phyloP scores from a whole-genome alignment of 139 green algal genomes.

The Coelastrella sp. region DNA sequence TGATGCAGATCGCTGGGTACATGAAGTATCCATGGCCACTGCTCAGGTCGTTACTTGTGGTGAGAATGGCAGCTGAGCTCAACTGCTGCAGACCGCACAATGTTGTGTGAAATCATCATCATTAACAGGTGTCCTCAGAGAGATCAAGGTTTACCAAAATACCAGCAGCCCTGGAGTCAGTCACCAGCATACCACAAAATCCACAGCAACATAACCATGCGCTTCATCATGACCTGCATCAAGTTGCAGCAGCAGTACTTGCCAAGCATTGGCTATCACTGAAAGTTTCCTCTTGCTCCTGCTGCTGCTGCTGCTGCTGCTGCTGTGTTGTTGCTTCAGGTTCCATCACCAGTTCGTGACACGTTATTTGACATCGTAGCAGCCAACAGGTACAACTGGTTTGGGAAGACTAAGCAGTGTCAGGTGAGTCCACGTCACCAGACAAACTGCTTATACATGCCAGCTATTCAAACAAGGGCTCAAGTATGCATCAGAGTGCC shows the following conservation, averaged over 20 bases:
- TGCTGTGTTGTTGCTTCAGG: slow-evolving; percentile 24
- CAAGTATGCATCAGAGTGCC: neutral
- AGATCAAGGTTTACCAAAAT: too few species aligned
- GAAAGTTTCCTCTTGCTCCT: too few species aligned
- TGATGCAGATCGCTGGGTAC: slow-evolving; percentile 40
- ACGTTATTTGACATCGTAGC: slow-evolving; percentile 30
- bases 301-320: too few species aligned
- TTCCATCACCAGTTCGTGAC: slow-evolving; percentile 37
- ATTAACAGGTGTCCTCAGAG: too few species aligned
- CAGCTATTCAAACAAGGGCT: neutral
- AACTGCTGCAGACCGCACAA: slow-evolving; percentile 22
- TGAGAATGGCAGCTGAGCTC: neutral
- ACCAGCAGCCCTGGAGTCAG: too few species aligned
- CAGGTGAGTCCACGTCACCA: neutral
- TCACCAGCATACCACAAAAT: too few species aligned
- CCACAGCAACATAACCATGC: too few species aligned
- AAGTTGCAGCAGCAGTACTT: too few species aligned
- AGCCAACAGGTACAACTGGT: slow-evolving; percentile 35
- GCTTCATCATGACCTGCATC: too few species aligned
- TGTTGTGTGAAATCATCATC: too few species aligned
- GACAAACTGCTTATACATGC: neutral
- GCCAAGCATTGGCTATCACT: too few species aligned
- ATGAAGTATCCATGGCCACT: slow-evolving; percentile 41
- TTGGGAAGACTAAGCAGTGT: slow-evolving; percentile 8
- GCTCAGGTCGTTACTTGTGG: slow-evolving; percentile 35